Conservation (phyloP, 2,329 filamentous ascomycete genomes). For the Diaporthe citri region DNA sequence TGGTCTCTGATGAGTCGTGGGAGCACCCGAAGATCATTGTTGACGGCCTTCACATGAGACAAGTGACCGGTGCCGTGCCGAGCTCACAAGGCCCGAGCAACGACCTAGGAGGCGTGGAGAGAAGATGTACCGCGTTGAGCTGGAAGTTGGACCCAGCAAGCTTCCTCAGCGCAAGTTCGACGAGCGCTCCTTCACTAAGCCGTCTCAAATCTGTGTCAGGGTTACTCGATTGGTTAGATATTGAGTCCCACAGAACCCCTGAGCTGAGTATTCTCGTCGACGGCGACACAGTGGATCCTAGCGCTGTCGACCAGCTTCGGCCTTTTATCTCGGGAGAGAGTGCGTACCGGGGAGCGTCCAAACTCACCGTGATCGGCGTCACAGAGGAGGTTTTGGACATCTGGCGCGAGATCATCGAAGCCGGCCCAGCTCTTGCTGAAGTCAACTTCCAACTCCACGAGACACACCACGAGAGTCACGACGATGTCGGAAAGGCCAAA, state of each 20-base stretch:
- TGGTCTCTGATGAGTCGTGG: slow-evolving; percentile 20
- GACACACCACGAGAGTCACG: neutral
- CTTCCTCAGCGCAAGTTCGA: neutral
- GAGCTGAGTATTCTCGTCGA: neutral
- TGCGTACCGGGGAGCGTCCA: neutral
- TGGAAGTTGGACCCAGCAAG: neutral
- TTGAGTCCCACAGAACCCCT: slow-evolving; percentile 5
- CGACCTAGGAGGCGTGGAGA: neutral
- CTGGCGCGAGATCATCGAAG: neutral
- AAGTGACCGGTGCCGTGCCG: neutral
- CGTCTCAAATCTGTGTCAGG: neutral
- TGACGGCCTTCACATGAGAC: neutral
- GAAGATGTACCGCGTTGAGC: neutral
- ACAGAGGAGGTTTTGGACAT: neutral
- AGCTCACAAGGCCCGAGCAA: no score
- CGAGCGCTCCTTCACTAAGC: no score
- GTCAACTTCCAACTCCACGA: no score
- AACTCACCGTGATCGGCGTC: neutral
- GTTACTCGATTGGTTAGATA: neutral
- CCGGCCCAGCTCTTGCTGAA: no score
- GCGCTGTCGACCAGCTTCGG: neutral
- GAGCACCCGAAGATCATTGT: neutral
- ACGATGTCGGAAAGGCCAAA: neutral
- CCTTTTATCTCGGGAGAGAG: neutral
- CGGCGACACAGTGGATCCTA: neutral